Evolutionary conservation across 176 grass and related monocot species (phyloP).

Genomic region (barley (Hordeum vulgare)): DNA sequence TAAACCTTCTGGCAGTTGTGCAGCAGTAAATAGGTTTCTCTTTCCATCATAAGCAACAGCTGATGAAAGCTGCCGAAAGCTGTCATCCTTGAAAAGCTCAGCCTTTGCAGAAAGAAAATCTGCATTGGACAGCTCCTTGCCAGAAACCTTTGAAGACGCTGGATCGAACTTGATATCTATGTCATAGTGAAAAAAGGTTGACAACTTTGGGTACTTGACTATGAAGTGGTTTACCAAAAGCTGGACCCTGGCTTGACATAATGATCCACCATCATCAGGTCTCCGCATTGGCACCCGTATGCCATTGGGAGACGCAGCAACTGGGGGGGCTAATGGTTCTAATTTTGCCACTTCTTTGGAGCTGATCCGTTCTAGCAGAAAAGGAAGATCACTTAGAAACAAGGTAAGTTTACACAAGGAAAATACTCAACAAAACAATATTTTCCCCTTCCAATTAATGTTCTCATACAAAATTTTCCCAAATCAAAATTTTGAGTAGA

Average conservation of each 20-base stretch:
- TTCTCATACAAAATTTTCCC: neutral
- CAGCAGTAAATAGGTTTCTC: conserved; percentile 41
- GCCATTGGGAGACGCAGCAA: conserved; percentile 1
- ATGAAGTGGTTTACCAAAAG: conserved; percentile 50
- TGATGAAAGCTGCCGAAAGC: conserved; percentile 26
- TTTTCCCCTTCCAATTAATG: neutral
- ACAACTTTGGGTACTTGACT: conserved; percentile 27
- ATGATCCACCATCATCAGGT: conserved; percentile 42
- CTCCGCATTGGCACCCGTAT: conserved; percentile 30
- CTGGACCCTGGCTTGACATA: neutral
- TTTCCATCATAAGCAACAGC: conserved; percentile 52
- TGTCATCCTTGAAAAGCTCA: conserved; percentile 42
- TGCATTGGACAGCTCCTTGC: conserved; percentile 37
- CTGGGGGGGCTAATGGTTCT: neutral
- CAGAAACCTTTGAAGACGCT: conserved; percentile 22
- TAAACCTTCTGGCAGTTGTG: conserved; percentile 31
- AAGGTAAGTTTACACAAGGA: neutral
- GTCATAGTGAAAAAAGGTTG: conserved; percentile 47
- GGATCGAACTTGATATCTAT: conserved; percentile 39
- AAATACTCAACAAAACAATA: neutral
- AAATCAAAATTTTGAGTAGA: neutral
- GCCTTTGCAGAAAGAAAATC: conserved; percentile 49
- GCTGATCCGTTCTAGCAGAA: conserved; percentile 18
- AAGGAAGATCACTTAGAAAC: conserved; percentile 14
- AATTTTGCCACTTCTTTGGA: conserved; percentile 14